Percentiles rank a stretch among this genome's conserved stretches.
phyloP scores from a whole-genome alignment of 2,329 filamentous ascomycete genomes.

The Madurella fahalii region DNA sequence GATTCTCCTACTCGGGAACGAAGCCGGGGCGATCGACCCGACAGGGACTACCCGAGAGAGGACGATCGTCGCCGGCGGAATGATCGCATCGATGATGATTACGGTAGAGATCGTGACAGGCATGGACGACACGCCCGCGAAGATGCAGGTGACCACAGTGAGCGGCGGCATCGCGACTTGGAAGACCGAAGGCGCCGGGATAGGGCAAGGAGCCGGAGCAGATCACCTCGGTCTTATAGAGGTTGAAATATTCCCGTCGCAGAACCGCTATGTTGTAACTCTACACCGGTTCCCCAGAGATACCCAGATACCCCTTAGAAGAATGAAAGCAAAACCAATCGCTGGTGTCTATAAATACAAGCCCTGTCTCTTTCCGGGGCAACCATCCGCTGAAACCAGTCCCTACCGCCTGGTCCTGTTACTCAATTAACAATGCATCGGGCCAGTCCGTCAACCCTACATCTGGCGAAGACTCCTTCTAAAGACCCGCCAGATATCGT shows the following conservation, averaged over 20 bases:
- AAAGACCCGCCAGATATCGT: slow-evolving; percentile 42
- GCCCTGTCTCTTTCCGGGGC: background rate
- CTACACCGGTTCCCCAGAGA: slow-evolving; percentile 6
- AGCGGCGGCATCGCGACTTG: slow-evolving; percentile 25
- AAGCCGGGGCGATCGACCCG: background rate
- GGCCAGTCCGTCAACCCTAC: background rate
- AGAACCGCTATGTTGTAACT: background rate
- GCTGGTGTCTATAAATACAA: slow-evolving; percentile 7
- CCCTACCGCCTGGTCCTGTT: background rate
- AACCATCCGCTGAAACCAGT: background rate
- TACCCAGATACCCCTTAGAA: slow-evolving; percentile 17
- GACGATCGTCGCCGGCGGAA: slow-evolving; percentile 26
- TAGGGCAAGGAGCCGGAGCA: slow-evolving; percentile 39
- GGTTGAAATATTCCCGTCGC: slow-evolving; percentile 2
- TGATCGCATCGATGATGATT: slow-evolving; percentile 21
- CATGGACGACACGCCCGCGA: slow-evolving; percentile 31
- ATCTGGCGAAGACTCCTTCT: background rate
- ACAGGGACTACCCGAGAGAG: slow-evolving; percentile 20
- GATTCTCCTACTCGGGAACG: slow-evolving; percentile 15
- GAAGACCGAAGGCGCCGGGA: slow-evolving; percentile 29
- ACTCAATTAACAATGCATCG: background rate
- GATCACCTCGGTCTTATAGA: slow-evolving; percentile 38
- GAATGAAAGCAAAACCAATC: background rate
- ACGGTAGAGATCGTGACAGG: slow-evolving; percentile 28
- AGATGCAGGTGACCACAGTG: slow-evolving; percentile 25